Percentiles rank a stretch among this genome's conserved stretches.
phyloP scores from a whole-genome alignment of 306 rosid species.

The Trichosanthes truncata region DNA sequence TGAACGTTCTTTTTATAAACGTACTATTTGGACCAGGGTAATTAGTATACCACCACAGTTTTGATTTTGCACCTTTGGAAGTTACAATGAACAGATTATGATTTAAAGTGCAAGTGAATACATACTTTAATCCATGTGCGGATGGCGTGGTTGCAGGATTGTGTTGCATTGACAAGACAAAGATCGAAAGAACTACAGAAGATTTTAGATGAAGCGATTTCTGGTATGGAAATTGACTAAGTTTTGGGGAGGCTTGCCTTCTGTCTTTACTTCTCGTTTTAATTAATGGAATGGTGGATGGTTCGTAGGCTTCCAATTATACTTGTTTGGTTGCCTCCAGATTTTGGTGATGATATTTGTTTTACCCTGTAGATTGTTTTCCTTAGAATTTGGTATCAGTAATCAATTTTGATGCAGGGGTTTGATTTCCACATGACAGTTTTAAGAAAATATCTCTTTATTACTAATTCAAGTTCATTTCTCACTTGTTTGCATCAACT shows the following conservation, averaged over 20 bases:
- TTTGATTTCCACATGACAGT: background rate
- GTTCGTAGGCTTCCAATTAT: background rate
- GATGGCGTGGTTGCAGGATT: slow-evolving; percentile 54
- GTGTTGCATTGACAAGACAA: slow-evolving; percentile 64
- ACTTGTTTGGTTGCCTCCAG: background rate
- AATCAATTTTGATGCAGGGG: background rate
- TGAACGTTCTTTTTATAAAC: background rate
- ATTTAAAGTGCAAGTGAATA: background rate
- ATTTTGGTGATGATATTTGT: slow-evolving; percentile 4
- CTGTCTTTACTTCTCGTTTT: background rate
- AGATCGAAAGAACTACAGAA: slow-evolving; percentile 59
- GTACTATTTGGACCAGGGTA: background rate
- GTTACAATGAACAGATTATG: background rate
- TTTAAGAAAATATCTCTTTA: background rate
- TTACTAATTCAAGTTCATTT: background rate
- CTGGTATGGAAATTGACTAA: slow-evolving; percentile 60
- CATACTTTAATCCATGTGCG: background rate
- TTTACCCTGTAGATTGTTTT: background rate
- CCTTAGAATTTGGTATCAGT: background rate
- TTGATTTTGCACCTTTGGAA: background rate
- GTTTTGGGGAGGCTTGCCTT: background rate
- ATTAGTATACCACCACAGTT: background rate
- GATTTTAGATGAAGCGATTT: slow-evolving; percentile 48
- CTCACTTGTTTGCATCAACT: background rate
- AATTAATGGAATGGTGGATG: background rate